Evolutionary conservation across 768 basidiomycete genomes (phyloP), one percentile per base, ranked within the genome.

Genomic region (Calocybe indica): DNA sequence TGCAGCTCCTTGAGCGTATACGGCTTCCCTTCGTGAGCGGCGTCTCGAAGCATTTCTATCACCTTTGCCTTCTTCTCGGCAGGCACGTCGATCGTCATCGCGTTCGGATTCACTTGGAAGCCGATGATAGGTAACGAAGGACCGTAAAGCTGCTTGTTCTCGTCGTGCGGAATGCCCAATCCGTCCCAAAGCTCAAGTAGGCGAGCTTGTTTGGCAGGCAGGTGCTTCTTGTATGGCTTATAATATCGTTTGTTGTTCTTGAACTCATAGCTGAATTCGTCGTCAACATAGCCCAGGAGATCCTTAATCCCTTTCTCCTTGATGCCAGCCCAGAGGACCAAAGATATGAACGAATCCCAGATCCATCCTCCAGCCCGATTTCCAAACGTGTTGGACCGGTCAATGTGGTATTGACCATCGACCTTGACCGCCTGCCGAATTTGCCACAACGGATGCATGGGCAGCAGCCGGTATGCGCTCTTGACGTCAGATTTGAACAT

Each of bases 381-480:
- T 0, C 68, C 63, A 40, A 71, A 70, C 6, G 51, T 45, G 13
- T 60, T 61, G 6, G 41, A 28, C 0, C 53, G 31, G 14, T 70
- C 64, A 0, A 70, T 48, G 43, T 64, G 50, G 0, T 33, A 32
- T 0, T 13, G 3, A 0, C 57, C 59, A 5, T 62, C 54, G 12
- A 72, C 45, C 0, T 43, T 54, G 6, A 66, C 55, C 0, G 71
- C 45, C 34, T 75, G 73, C 11, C 67, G 67, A 1, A 74, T 48
- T 40, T 76, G 70, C 72, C 72, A 74, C 0, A 55, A 36, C 0
- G 63, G 67, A 39, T 72, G 65, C 51, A 72, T 56, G 0, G 71
- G 74, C 7, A 71, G 43, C 0, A 61, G 58, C 0, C 63, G 52
- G 31, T 72, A 76, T 0, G 73, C 74, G 9, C 66, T 56, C 0